phyloP scores from a whole-genome alignment of 1,284 basidiomycete species.

The Rhodotorula glutinis region DNA sequence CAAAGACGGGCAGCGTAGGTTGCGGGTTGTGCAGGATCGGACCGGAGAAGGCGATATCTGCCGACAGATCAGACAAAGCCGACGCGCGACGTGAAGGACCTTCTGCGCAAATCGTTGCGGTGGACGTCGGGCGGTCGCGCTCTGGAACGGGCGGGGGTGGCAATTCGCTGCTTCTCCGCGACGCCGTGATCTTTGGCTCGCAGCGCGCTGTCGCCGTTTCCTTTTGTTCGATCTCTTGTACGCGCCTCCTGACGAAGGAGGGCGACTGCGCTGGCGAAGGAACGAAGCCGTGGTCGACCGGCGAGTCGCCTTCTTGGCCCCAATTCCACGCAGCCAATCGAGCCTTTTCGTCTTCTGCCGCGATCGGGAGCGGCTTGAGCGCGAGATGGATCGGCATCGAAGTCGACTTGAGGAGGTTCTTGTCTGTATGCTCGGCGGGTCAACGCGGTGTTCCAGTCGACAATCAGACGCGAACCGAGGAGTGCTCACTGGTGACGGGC shows the following conservation, averaged over 20 bases:
- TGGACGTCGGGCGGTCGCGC: not conserved
- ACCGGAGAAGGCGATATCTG: constrained; percentile 3
- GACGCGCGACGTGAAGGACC: not conserved
- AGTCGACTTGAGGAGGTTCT: not conserved
- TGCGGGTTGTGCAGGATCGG: not conserved
- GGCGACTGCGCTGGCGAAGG: no score
- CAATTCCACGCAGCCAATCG: not conserved
- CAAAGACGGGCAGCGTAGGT: not conserved
- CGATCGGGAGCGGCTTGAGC: constrained; percentile 1
- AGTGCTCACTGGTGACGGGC: not conserved
- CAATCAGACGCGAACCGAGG: not conserved
- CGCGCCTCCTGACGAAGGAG: no score
- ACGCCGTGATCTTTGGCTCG: not conserved
- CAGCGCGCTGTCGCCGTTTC: no score
- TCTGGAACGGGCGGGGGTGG: not conserved
- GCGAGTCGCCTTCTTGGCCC: not conserved
- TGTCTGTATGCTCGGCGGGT: not conserved
- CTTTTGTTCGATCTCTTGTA: no score
- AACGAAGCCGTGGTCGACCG: no score
- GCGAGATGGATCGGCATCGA: constrained; percentile 1
- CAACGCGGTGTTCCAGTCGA: not conserved
- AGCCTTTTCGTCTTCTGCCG: not conserved
- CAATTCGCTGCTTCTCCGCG: not conserved
- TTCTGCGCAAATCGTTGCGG: not conserved
- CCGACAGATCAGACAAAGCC: not conserved